Conservation (phyloP, 1,139 yeast species). For the Zygosaccharomyces sapae region DNA sequence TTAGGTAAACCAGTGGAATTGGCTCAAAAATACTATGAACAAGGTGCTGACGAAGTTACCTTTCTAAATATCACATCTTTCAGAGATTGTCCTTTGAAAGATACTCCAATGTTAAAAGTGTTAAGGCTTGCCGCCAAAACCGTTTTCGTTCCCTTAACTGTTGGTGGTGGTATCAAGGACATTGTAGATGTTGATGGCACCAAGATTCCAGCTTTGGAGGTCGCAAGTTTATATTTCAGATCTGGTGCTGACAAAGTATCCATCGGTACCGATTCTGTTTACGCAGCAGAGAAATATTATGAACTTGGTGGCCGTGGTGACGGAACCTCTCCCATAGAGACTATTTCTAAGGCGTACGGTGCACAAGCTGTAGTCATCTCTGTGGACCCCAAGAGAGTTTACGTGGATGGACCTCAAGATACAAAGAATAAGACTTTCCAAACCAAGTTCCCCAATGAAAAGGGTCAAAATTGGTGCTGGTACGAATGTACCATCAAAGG, state of each 20-base stretch:
- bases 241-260: slow-evolving; percentile 98
- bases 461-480: slow-evolving; percentile 84
- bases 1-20: slow-evolving; percentile 93
- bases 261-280: slow-evolving; percentile 95
- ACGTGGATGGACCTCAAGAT: slow-evolving; percentile 56
- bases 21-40: slow-evolving; percentile 82
- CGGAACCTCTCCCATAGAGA: slow-evolving; percentile 84
- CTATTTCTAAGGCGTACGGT: slow-evolving; percentile 87
- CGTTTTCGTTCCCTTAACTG: slow-evolving; percentile 92
- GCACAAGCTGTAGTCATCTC: slow-evolving; percentile 96
- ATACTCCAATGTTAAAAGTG: slow-evolving; percentile 92
- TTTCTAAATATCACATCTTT: slow-evolving; percentile 92
- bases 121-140: slow-evolving; percentile 77
- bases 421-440: slow-evolving; percentile 62
- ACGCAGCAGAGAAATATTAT: slow-evolving; percentile 79
- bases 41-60: slow-evolving; percentile 96
- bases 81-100: slow-evolving; percentile 85
- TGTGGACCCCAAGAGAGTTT: slow-evolving; percentile 88
- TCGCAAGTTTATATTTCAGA: slow-evolving; percentile 84
- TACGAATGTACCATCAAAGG: slow-evolving; percentile 96
- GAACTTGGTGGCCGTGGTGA: slow-evolving; percentile 51
- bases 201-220: slow-evolving; percentile 74
- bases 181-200: slow-evolving; percentile 78
- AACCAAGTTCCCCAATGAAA: slow-evolving; percentile 62
- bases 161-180: slow-evolving; percentile 96